Base-by-base conservation (phyloP, 345 rosid species). In the Psidium guajava region DNA sequence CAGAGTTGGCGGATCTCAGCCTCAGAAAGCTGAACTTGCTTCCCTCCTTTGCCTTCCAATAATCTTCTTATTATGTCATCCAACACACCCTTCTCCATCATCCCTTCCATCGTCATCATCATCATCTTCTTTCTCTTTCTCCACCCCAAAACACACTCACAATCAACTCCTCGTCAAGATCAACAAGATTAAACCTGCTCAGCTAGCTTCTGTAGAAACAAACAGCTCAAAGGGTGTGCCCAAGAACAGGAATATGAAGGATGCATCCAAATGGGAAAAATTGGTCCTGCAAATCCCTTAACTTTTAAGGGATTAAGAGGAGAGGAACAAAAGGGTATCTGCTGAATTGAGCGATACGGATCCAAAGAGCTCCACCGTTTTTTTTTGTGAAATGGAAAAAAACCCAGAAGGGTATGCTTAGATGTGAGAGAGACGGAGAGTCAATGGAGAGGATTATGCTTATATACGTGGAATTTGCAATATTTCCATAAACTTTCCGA, bases 1-100 rank as follows among this genome's bases (percentile, higher is more conserved):
- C 99, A 98, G 44, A 98, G 95, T 91, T 95, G 99, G 85, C 99
- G 98, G 94, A 98, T 96, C 94, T 98, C 99, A 69, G 90, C 91
- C 91, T 98, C 99, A 1, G 99, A 98, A 28, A 96, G 93, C 94
- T 96, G 99, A 74, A 95, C 99, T 87, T 96, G 99, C 86, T 94
- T 96, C 15, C 95, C 93, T 84, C 98, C 99, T 95, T 89, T 94
- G 11, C 99, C 98, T 55, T 95, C 99, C 88, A 98, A 88, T 42
- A 98, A 88, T 90, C 99, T 94, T 90, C 96, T 91, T 84, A 98
- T 94, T 25, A 98, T 94, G 88, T 98, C 99, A 92, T 98, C 99
- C 95, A 98, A 87, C 6, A 91, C 95, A 55, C 92, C 90, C 87
- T 88, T 92, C 90, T 96, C 97, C 96, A 95, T 93, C 90, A 89